A percentile compares a stretch with the other conserved stretches of the same genome.
These are phyloP conservation scores for Scalesia atractyloides DNA, from an alignment of 129 eudicot genomes.

Conservation along the genomic window DNA sequence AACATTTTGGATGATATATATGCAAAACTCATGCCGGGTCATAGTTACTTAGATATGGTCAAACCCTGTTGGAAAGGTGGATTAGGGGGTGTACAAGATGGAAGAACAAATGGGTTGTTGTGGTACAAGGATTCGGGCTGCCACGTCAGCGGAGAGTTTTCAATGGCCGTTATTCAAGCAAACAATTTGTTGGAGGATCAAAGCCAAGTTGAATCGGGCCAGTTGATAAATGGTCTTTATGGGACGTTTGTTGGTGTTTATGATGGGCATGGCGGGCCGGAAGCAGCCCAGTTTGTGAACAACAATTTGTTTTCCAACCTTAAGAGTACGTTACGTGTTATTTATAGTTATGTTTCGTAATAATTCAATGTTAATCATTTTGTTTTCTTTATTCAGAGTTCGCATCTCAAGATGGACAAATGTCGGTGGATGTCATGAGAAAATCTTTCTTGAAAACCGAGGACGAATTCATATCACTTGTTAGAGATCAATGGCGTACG, in stretches of 20 bases:
- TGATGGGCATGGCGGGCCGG: slow-evolving; percentile 99
- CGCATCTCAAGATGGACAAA: slow-evolving; percentile 59
- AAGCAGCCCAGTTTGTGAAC: slow-evolving; percentile 75
- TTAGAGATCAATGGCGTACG: slow-evolving; percentile 64
- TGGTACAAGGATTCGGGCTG: slow-evolving; percentile 83
- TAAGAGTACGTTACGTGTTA: slow-evolving; percentile 55
- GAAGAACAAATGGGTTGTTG: slow-evolving; percentile 70
- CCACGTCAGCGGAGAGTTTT: slow-evolving; percentile 78
- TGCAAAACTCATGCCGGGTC: slow-evolving; percentile 24
- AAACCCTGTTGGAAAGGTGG: slow-evolving; percentile 61
- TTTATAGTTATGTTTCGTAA: neutral
- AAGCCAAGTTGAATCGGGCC: slow-evolving; percentile 85
- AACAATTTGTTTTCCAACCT: slow-evolving; percentile 66
- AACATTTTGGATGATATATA: slow-evolving; percentile 25
- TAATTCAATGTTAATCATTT: neutral
- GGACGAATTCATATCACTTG: slow-evolving; percentile 67
- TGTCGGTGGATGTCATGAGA: slow-evolving; percentile 64
- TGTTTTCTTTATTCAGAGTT: neutral
- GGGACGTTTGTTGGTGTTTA: slow-evolving; percentile 91
- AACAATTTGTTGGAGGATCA: slow-evolving; percentile 85
- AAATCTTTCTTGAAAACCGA: slow-evolving; percentile 89
- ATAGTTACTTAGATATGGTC: slow-evolving; percentile 55
- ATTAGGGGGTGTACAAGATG: slow-evolving; percentile 56
- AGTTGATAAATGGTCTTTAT: slow-evolving; percentile 49
- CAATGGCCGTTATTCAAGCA: slow-evolving; percentile 94